Conservation (phyloP, 1,284 basidiomycete species). For the Exsudoporus floridanus region DNA sequence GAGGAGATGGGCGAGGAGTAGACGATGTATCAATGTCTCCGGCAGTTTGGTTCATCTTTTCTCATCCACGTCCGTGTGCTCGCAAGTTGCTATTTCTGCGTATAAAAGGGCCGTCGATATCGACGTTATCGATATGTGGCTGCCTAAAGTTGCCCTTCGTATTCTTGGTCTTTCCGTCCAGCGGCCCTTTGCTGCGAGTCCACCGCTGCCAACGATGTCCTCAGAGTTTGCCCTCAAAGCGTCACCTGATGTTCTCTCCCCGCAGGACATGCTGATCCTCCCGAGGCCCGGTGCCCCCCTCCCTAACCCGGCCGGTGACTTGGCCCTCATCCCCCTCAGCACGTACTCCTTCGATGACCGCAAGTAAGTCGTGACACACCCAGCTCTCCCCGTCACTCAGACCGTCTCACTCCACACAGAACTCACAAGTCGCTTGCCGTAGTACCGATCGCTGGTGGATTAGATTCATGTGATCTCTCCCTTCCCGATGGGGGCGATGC, state of each 20-base stretch:
- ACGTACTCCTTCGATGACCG: constrained; percentile 69
- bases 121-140: constrained; percentile 35
- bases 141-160: constrained; percentile 31
- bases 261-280: constrained; percentile 70
- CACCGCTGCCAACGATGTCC: constrained; percentile 30
- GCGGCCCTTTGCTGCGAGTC: constrained; percentile 40
- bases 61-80: background rate
- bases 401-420: constrained; percentile 38
- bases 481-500: constrained; percentile 65
- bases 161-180: constrained; percentile 54
- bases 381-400: background rate
- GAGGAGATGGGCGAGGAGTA: constrained; percentile 42
- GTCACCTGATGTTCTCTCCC: constrained; percentile 60
- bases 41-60: background rate
- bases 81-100: constrained; percentile 1
- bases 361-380: constrained; percentile 50
- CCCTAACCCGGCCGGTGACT: constrained; percentile 63
- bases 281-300: constrained; percentile 67
- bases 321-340: constrained; percentile 67
- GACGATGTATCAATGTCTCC: constrained; percentile 4
- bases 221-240: constrained; percentile 56
- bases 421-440: constrained; percentile 69
- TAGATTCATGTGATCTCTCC: constrained; percentile 50
- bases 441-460: constrained; percentile 52
- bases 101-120: constrained; percentile 7